Evolutionary conservation across 371 early-diverging fungal genomes (phyloP).

Genomic region (Enterocytospora artemiae): DNA sequence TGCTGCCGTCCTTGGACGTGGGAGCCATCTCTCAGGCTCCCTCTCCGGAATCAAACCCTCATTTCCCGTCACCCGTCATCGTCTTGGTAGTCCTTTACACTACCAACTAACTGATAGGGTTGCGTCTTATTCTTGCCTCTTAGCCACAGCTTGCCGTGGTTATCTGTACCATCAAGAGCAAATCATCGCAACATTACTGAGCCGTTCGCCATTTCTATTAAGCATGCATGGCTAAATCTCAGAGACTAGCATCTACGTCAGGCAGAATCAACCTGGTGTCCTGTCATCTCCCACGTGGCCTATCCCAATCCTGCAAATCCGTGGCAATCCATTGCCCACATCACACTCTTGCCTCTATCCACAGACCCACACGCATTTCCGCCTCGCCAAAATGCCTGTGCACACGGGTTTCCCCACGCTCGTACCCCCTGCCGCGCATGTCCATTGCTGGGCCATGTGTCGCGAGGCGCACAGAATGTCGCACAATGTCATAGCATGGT

Average conservation of each 20-base stretch:
- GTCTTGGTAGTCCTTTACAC: slow-evolving; percentile 39
- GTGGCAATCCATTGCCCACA: too few relatives aligned
- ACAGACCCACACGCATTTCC: too few relatives aligned
- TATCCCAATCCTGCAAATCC: too few relatives aligned
- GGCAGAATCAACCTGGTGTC: slow-evolving; percentile 47
- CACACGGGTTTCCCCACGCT: too few relatives aligned
- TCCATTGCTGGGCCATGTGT: too few relatives aligned
- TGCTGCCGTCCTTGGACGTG: slow-evolving; percentile 44
- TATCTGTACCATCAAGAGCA: not conserved
- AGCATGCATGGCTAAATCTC: slow-evolving; percentile 44
- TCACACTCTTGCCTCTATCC: too few relatives aligned
- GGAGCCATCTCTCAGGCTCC: slow-evolving; percentile 46
- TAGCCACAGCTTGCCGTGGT: slow-evolving; percentile 28
- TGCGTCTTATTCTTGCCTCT: slow-evolving; percentile 19
- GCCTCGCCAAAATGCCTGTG: too few relatives aligned
- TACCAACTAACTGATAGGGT: slow-evolving; percentile 39
- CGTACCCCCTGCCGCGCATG: too few relatives aligned
- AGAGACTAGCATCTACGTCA: slow-evolving; percentile 42
- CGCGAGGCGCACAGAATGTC: too few relatives aligned
- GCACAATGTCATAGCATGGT: too few relatives aligned
- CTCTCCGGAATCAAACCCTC: slow-evolving; percentile 36
- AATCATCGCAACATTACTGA: slow-evolving; percentile 37
- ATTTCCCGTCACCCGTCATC: slow-evolving; percentile 37
- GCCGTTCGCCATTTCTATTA: slow-evolving; percentile 27
- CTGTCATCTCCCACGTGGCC: not conserved